phyloP scores from a whole-genome alignment of 345 rosid species.

The Sisymbrium altissimum region DNA sequence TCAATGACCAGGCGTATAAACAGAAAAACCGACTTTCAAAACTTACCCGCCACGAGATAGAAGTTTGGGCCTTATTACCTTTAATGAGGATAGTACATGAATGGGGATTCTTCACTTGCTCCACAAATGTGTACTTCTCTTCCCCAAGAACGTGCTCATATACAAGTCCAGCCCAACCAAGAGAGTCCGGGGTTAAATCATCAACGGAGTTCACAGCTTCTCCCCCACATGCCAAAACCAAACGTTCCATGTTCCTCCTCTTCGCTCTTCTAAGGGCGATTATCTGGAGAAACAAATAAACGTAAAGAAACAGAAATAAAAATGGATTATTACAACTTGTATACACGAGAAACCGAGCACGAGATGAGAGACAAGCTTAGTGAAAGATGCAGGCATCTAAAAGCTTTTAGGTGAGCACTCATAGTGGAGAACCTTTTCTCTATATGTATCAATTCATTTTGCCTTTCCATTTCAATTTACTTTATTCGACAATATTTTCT shows the following conservation, averaged over 20 bases:
- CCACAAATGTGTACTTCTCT: slow-evolving; percentile 94
- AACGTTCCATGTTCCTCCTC: slow-evolving; percentile 97
- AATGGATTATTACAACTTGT: background rate
- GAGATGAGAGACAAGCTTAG: background rate
- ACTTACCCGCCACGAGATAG: background rate
- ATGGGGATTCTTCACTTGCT: slow-evolving; percentile 85
- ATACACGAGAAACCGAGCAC: background rate
- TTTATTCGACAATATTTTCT: background rate
- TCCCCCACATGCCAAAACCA: slow-evolving; percentile 96
- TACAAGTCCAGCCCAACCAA: slow-evolving; percentile 99
- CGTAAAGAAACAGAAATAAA: background rate
- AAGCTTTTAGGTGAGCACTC: background rate
- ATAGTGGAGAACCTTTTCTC: background rate
- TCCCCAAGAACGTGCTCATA: slow-evolving; percentile 95
- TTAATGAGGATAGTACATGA: slow-evolving; percentile 93
- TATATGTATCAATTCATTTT: background rate
- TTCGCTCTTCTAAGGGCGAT: slow-evolving; percentile 97
- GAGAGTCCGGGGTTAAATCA: slow-evolving; percentile 76
- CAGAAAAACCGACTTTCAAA: background rate
- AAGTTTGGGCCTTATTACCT: slow-evolving; percentile 45
- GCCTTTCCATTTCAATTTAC: background rate
- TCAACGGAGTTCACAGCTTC: slow-evolving; percentile 94
- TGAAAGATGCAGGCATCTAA: background rate
- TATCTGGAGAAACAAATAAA: slow-evolving; percentile 46
- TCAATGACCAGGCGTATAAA: background rate